A percentile compares a stretch with the other conserved stretches of the same genome.
Evolutionary conservation across 768 basidiomycete genomes (phyloP).

Genomic region (Botryobasidium botryosum): DNA sequence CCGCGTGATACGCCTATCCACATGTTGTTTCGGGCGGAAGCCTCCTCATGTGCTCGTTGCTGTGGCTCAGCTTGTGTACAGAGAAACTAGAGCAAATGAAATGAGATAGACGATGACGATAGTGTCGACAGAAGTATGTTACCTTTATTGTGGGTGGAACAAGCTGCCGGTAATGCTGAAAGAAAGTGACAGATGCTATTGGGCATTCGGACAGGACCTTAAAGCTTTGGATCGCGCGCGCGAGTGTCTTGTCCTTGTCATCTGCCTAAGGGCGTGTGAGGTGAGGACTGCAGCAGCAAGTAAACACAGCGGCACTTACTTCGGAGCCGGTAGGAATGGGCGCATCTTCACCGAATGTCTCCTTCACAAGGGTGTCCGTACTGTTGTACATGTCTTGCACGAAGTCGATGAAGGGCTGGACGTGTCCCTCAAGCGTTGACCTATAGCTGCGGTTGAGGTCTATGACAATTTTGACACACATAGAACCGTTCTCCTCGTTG

Average conservation of each 20-base stretch:
- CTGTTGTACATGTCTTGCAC: slow-evolving; percentile 66
- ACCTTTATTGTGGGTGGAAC: slow-evolving; percentile 54
- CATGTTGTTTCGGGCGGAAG: slow-evolving; percentile 62
- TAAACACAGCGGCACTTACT: slow-evolving; percentile 15
- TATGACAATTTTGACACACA: slow-evolving; percentile 79
- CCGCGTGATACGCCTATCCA: slow-evolving; percentile 70
- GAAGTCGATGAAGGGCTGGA: slow-evolving; percentile 63
- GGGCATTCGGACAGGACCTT: slow-evolving; percentile 91
- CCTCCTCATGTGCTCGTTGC: slow-evolving; percentile 53
- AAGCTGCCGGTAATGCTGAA: slow-evolving; percentile 57
- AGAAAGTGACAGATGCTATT: slow-evolving; percentile 78
- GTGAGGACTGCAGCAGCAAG: slow-evolving; percentile 33
- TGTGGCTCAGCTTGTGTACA: slow-evolving; percentile 70
- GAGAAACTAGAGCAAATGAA: slow-evolving; percentile 27
- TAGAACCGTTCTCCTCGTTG: slow-evolving; percentile 89
- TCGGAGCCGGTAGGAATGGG: not conserved
- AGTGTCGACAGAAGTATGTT: slow-evolving; percentile 30
- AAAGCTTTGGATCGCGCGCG: slow-evolving; percentile 72
- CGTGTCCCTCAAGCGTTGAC: slow-evolving; percentile 48
- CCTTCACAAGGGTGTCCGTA: slow-evolving; percentile 51
- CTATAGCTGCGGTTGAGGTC: slow-evolving; percentile 74
- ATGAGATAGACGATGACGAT: not conserved
- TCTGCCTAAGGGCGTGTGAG: no score
- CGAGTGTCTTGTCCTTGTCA: slow-evolving; percentile 34
- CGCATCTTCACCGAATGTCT: slow-evolving; percentile 43